These are phyloP conservation scores for Taxawa tesnikishii DNA, from an alignment of 2,329 filamentous ascomycete species.

Conservation along the genomic window DNA sequence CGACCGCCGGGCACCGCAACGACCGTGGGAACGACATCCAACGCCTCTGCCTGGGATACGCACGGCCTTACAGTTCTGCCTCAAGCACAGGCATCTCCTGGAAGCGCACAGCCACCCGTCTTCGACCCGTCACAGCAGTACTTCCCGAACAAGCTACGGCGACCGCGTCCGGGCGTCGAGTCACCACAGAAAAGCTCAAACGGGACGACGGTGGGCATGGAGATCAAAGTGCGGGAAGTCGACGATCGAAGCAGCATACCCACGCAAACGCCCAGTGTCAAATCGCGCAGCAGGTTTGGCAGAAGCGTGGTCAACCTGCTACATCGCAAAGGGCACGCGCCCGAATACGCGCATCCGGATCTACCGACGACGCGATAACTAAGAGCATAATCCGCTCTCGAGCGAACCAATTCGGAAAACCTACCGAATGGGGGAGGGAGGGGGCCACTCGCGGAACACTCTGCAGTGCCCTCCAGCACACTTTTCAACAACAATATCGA, in stretches of 20 bases:
- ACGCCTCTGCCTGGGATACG: background rate
- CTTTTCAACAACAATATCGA: no score
- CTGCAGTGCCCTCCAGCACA: no score
- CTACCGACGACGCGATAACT: background rate
- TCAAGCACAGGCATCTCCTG: background rate
- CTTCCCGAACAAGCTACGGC: background rate
- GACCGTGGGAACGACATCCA: background rate
- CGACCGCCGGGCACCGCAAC: background rate
- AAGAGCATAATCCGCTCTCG: no score
- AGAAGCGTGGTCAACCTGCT: background rate
- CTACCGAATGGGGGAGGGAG: no score
- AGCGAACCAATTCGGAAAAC: no score
- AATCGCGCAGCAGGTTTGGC: background rate
- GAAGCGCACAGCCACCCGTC: no score
- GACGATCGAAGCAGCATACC: background rate
- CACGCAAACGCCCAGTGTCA: background rate
- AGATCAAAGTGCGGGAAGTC: conserved; percentile 1
- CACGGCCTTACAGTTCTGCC: background rate
- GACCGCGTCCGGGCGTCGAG: no score
- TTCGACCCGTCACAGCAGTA: no score
- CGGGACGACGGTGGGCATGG: background rate
- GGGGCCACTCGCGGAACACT: no score
- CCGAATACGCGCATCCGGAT: background rate
- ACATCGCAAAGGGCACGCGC: background rate
- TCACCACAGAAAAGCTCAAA: background rate